A percentile compares a stretch with the other conserved stretches of the same genome.
Conservation (phyloP, 2,329 filamentous ascomycete species). For the Aureobasidium lini region DNA sequence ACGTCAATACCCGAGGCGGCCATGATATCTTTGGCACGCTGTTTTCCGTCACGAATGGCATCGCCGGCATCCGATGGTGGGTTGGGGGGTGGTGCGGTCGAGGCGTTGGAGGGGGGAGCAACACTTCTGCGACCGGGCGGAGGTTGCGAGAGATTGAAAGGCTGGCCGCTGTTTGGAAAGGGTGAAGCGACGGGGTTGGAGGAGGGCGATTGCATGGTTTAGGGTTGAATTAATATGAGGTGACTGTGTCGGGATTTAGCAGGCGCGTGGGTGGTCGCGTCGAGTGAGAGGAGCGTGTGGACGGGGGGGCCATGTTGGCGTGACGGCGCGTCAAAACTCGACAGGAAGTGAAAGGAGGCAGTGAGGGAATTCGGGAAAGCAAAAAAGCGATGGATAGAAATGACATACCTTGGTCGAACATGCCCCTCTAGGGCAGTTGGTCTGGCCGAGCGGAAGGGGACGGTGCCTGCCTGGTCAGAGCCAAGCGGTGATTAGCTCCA, state of each 20-base stretch:
- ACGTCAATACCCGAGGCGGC: conserved; percentile 42
- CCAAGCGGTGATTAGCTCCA: background rate
- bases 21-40: conserved; percentile 52
- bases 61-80: conserved; percentile 27
- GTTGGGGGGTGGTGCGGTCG: conserved; percentile 10
- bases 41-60: conserved; percentile 51
- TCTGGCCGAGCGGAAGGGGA: conserved; percentile 3
- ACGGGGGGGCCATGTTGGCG: background rate
- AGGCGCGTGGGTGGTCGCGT: conserved; percentile 11
- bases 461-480: background rate
- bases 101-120: conserved; percentile 6
- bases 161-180: conserved; percentile 10
- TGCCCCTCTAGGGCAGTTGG: conserved; percentile 9
- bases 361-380: background rate
- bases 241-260: background rate
- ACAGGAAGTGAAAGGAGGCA: background rate
- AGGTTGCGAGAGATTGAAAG: conserved; percentile 17
- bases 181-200: conserved; percentile 1
- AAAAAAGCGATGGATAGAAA: background rate
- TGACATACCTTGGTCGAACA: conserved; percentile 12
- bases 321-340: background rate
- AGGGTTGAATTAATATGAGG: background rate
- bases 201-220: conserved; percentile 14
- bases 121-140: conserved; percentile 13
- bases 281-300: background rate